Evolutionary conservation across 768 basidiomycete species (phyloP).

Genomic region (Cubamyces sp.): DNA sequence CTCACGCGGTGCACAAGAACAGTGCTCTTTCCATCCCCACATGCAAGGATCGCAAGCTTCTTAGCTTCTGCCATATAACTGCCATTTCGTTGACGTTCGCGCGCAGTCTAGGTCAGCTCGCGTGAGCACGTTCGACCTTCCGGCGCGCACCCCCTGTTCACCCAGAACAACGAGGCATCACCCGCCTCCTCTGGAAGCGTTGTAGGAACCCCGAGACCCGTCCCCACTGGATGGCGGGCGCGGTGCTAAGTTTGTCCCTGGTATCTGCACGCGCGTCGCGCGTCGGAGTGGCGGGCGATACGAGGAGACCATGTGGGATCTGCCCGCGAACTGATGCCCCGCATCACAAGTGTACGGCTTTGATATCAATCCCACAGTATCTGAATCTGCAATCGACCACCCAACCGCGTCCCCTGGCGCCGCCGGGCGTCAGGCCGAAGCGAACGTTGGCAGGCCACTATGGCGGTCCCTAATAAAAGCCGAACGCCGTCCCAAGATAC

Average conservation of each 20-base stretch:
- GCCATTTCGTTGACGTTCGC: neutral
- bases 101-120: too few relatives aligned
- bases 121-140: too few relatives aligned
- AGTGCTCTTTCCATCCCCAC: too few relatives aligned
- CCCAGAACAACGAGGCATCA: too few relatives aligned
- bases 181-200: too few relatives aligned
- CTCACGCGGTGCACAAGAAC: too few relatives aligned
- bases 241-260: neutral
- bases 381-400: neutral
- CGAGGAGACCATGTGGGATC: conserved; percentile 1
- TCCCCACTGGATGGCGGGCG: neutral
- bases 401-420: neutral
- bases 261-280: neutral
- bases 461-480: neutral
- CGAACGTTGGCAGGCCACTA: conserved; percentile 2
- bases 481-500: neutral
- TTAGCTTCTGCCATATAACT: neutral
- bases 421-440: conserved; percentile 3
- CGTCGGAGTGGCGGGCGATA: conserved; percentile 2
- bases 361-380: neutral
- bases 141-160: too few relatives aligned
- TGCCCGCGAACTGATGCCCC: neutral
- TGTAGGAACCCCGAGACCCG: neutral
- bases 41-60: neutral
- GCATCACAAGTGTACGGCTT: conserved; percentile 4